Percentiles rank a stretch among this genome's conserved stretches.
phyloP scores from a whole-genome alignment of 305 asterid genomes.

The Solanum aculeatissimum region DNA sequence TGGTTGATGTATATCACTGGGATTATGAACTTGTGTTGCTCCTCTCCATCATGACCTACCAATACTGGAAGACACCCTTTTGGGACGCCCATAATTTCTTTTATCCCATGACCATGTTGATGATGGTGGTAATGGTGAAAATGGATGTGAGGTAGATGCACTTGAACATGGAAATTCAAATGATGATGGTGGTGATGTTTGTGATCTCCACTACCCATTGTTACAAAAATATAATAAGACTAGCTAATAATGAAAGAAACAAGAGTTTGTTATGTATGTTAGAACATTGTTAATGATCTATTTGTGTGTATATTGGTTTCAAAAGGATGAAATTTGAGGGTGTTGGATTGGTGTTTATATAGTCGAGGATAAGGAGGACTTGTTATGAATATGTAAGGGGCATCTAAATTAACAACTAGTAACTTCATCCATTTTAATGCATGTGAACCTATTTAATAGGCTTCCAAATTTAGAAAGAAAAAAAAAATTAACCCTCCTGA shows the following conservation, averaged over 20 bases:
- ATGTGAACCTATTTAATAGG: not conserved
- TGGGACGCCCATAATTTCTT: constrained; percentile 21
- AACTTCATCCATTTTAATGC: not conserved
- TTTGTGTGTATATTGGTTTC: not conserved
- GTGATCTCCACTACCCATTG: constrained; percentile 22
- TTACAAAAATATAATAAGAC: not conserved
- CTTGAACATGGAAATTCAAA: constrained; percentile 5
- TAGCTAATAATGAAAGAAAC: not conserved
- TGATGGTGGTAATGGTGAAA: constrained; percentile 6
- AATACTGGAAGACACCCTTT: constrained; percentile 57
- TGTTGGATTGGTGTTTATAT: not conserved
- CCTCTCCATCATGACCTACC: constrained; percentile 53
- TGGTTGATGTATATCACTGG: constrained; percentile 81
- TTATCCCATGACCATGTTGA: not conserved
- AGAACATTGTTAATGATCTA: not conserved
- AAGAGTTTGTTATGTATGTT: not conserved
- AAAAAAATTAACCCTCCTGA: too few species aligned
- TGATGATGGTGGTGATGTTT: constrained; percentile 14
- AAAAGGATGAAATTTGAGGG: not conserved
- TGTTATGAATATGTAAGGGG: not conserved
- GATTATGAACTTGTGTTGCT: constrained; percentile 59
- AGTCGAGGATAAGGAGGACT: not conserved
- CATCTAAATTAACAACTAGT: not conserved
- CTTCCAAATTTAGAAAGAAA: not conserved
- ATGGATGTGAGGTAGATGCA: constrained; percentile 22